Evolutionary conservation across 176 grass and related monocot species (phyloP).

Genomic region (Lolium perenne): DNA sequence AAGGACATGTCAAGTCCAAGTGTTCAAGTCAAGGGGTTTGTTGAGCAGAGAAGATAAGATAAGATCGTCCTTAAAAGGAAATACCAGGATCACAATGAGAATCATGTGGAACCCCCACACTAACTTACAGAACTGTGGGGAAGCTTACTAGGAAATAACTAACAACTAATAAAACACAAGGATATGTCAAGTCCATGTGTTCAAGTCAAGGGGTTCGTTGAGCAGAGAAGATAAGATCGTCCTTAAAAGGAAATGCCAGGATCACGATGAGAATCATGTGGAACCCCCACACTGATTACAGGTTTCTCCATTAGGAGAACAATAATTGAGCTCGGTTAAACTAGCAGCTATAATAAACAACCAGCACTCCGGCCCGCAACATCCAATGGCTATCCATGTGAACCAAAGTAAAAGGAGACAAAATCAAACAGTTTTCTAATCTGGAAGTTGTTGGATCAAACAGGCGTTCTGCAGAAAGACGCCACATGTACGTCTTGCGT

Average conservation of each 20-base stretch:
- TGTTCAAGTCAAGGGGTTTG: slow-evolving; percentile 29
- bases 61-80: slow-evolving; percentile 53
- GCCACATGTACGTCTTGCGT: slow-evolving; percentile 40
- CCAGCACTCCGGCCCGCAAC: background rate
- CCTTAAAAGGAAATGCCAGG: slow-evolving; percentile 49
- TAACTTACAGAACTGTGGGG: background rate
- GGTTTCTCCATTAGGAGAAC: slow-evolving; percentile 42
- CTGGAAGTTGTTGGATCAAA: slow-evolving; percentile 26
- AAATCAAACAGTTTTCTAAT: slow-evolving; percentile 31
- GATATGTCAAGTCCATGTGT: slow-evolving; percentile 42
- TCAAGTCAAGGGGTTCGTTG: slow-evolving; percentile 20
- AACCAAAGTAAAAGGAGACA: slow-evolving; percentile 31
- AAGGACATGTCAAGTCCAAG: background rate
- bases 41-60: slow-evolving; percentile 47
- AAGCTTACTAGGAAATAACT: no score
- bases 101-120: slow-evolving; percentile 32
- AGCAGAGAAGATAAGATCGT: slow-evolving; percentile 62
- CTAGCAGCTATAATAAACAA: slow-evolving; percentile 9
- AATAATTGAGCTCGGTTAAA: slow-evolving; percentile 51
- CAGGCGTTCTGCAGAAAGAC: slow-evolving; percentile 22
- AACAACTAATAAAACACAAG: slow-evolving; percentile 16
- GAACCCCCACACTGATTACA: slow-evolving; percentile 24
- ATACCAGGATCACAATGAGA: slow-evolving; percentile 61
- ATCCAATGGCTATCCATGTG: slow-evolving; percentile 50
- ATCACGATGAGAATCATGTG: slow-evolving; percentile 61